phyloP scores from a whole-genome alignment of 2,329 filamentous ascomycete genomes.

The Aspergillus unguis region DNA sequence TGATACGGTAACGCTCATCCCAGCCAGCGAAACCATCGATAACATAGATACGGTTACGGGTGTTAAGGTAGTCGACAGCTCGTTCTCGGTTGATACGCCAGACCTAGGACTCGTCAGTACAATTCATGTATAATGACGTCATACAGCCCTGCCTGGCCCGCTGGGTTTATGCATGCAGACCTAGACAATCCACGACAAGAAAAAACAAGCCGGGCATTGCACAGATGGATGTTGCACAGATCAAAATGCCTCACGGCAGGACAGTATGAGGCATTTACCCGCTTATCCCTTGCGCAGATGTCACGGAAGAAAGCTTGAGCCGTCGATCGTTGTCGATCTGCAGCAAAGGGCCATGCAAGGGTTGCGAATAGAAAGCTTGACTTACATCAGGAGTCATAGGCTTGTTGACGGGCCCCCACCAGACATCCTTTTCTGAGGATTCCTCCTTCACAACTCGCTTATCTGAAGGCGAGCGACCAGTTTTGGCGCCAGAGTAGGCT shows the following conservation, averaged over 20 bases:
- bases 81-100: constrained; percentile 99
- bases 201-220: not conserved
- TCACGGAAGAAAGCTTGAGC: constrained; percentile 19
- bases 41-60: constrained; percentile 96
- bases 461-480: constrained; percentile 90
- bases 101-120: constrained; percentile 59
- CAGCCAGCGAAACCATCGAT: constrained; percentile 96
- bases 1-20: constrained; percentile 98
- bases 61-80: constrained; percentile 98
- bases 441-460: constrained; percentile 96
- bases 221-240: not conserved
- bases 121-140: constrained; percentile 28
- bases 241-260: constrained; percentile 18
- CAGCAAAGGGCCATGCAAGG: constrained; percentile 21
- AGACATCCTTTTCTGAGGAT: constrained; percentile 84
- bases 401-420: constrained; percentile 99
- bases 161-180: constrained; percentile 8
- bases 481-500: constrained; percentile 97
- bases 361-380: constrained; percentile 22
- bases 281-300: not conserved
- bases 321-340: constrained; percentile 14
- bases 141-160: constrained; percentile 16
- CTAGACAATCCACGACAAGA: constrained; percentile 5
- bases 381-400: constrained; percentile 95
- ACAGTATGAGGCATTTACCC: constrained; percentile 14